These are phyloP conservation scores for Pleurotus cornucopiae DNA, from an alignment of 768 basidiomycete genomes.

Conservation along the genomic window DNA sequence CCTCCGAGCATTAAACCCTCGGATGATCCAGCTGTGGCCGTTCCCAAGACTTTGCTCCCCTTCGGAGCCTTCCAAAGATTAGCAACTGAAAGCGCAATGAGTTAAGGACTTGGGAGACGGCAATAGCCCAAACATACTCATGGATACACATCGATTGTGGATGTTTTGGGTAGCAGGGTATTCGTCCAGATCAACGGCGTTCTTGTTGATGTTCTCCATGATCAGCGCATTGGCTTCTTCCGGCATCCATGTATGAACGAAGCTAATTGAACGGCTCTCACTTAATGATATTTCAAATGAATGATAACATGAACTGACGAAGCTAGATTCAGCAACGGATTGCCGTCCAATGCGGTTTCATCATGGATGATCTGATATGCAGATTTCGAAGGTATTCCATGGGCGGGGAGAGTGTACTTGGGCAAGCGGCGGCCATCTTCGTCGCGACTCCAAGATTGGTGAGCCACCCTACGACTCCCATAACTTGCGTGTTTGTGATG, in stretches of 20 bases:
- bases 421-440: conserved; percentile 34
- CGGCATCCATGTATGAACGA: conserved; percentile 59
- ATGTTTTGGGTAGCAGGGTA: conserved; percentile 54
- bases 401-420: conserved; percentile 41
- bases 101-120: not conserved
- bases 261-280: conserved; percentile 20
- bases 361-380: conserved; percentile 51
- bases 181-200: conserved; percentile 65
- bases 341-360: conserved; percentile 54
- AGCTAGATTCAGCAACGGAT: conserved; percentile 58
- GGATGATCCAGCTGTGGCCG: conserved; percentile 59
- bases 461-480: conserved; percentile 21
- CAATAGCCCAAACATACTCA: conserved; percentile 31
- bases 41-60: conserved; percentile 51
- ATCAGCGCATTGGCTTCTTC: conserved; percentile 50
- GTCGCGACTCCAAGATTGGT: conserved; percentile 35
- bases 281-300: not conserved
- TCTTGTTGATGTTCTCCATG: conserved; percentile 61
- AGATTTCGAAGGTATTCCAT: conserved; percentile 38
- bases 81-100: conserved; percentile 29
- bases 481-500: conserved; percentile 29
- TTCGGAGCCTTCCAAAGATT: conserved; percentile 65
- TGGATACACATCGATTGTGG: conserved; percentile 51
- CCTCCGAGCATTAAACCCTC: conserved; percentile 74
- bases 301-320: conserved; percentile 39